A percentile compares a stretch with the other conserved stretches of the same genome.
Conservation (phyloP, 2,329 filamentous ascomycete species). For the Ophiosphaerella narmari region DNA sequence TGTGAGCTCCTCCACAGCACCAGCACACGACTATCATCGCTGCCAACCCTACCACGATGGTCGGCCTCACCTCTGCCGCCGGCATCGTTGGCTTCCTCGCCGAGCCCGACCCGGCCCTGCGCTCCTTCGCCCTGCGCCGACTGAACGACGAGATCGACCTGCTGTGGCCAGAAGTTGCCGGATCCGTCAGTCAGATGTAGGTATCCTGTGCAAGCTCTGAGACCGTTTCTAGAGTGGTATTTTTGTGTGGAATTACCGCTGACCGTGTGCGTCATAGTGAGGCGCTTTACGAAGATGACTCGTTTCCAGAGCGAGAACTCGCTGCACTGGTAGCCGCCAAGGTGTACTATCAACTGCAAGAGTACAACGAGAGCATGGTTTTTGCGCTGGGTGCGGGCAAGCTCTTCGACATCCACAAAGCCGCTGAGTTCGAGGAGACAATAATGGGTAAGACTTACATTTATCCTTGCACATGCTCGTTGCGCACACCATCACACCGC, state of each 20-base stretch:
- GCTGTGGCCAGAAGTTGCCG: slow-evolving; percentile 96
- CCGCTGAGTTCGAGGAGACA: slow-evolving; percentile 96
- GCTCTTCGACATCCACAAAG: slow-evolving; percentile 88
- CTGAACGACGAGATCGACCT: slow-evolving; percentile 96
- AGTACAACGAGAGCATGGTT: slow-evolving; percentile 99
- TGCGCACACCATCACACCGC: neutral
- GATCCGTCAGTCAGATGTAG: slow-evolving; percentile 91
- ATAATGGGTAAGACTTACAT: slow-evolving; percentile 71
- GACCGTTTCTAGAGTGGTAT: neutral
- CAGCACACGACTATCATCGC: slow-evolving; percentile 12
- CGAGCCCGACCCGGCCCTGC: slow-evolving; percentile 91
- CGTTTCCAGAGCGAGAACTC: slow-evolving; percentile 90
- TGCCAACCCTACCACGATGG: slow-evolving; percentile 63
- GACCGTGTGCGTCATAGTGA: slow-evolving; percentile 65
- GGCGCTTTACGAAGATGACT: slow-evolving; percentile 94
- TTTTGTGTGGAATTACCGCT: slow-evolving; percentile 17
- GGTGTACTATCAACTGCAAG: slow-evolving; percentile 98
- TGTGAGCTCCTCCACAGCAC: slow-evolving; percentile 17
- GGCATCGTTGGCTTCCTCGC: slow-evolving; percentile 94
- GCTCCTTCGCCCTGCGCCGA: slow-evolving; percentile 91
- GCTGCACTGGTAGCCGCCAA: slow-evolving; percentile 94
- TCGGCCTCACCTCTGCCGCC: slow-evolving; percentile 89
- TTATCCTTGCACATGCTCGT: neutral
- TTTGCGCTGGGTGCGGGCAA: slow-evolving; percentile 95
- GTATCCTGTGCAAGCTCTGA: slow-evolving; percentile 35